Base-by-base conservation (phyloP, 306 rosid genomes). In the Lablab purpureus region DNA sequence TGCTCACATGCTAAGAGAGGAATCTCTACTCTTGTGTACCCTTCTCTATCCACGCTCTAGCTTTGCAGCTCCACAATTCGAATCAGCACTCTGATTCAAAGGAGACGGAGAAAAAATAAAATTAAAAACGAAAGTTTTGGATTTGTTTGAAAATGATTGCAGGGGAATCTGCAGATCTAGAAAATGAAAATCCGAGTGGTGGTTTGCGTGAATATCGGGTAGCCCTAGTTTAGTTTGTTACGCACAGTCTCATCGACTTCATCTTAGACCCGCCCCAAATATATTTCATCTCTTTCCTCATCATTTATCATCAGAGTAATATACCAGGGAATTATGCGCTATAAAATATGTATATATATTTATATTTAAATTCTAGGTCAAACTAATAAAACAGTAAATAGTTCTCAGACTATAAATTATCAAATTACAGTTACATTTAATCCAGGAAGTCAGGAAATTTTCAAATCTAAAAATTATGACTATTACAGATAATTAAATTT, bases 181-280 rank as follows among this genome's bases (percentile, higher is more conserved):
- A 59, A 34, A 23, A 22, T 40, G 36, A 80, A 80, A 70, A 75
- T 80, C 75, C 19, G 56, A 69, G 79, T 2, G 49, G 72, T 10
- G 5, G 28, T 75, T 80, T 60, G 82, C 77, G 83, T 62, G 78
- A 74, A 52, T 75, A 79, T 74, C 87, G 78, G 56, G 45, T 7
- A 73, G 73, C 77, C 73, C 43, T 58, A 7, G 6, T 59, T 78
- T 55, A 6, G n/a, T 71, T 79, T 59, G 78, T 67, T 58, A 79
- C 80, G 59, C 66, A 70, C 66, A 3, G 22, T 43, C 74, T 2
- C 50, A 11, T 50, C 17, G 13, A 40, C 13, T 40, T 60, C 70
- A 5, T 1, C 75, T 7, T 34, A 7, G 5, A 55, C 62, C 21
- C 75, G 0, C 19, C 82, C n/a, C 32, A 18, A 2, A 23, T 3